A percentile compares a stretch with the other conserved stretches of the same genome.
Conservation (phyloP, 192 early-diverging fungal species). For the Coemansia sp. region DNA sequence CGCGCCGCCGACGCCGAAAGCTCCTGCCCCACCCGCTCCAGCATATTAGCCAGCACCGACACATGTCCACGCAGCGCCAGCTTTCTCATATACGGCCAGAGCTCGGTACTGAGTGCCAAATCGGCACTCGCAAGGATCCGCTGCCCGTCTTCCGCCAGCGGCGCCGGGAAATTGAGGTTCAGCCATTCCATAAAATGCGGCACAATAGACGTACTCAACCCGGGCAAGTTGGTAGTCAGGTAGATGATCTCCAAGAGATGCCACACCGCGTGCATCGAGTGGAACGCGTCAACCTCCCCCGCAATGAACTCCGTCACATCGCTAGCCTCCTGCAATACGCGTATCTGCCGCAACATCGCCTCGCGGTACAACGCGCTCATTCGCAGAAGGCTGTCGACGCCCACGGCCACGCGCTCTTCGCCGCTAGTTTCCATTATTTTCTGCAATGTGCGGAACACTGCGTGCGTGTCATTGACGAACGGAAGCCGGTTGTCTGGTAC, state of each 20-base stretch:
- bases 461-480: constrained; percentile 53
- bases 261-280: constrained; percentile 52
- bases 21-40: constrained; percentile 24
- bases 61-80: constrained; percentile 46
- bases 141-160: constrained; percentile 31
- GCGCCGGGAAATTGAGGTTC: constrained; percentile 51
- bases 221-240: constrained; percentile 29
- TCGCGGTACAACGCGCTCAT: constrained; percentile 52
- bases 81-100: constrained; percentile 44
- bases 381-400: constrained; percentile 18
- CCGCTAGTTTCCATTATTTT: constrained; percentile 18
- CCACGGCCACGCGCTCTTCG: not conserved
- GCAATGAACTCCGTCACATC: constrained; percentile 16
- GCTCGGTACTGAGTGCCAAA: constrained; percentile 9
- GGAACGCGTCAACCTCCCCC: constrained; percentile 31
- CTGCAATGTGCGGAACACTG: constrained; percentile 45
- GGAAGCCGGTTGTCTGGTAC: constrained; percentile 32
- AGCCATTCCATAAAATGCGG: constrained; percentile 50
- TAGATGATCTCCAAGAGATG: constrained; percentile 53
- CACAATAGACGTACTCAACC: constrained; percentile 31
- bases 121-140: constrained; percentile 14
- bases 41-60: constrained; percentile 29
- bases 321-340: constrained; percentile 29
- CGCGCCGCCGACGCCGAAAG: constrained; percentile 23
- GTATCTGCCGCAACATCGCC: constrained; percentile 45